Evolutionary conservation across 306 rosid species (phyloP).

Genomic region (Cucumis cinereus): DNA sequence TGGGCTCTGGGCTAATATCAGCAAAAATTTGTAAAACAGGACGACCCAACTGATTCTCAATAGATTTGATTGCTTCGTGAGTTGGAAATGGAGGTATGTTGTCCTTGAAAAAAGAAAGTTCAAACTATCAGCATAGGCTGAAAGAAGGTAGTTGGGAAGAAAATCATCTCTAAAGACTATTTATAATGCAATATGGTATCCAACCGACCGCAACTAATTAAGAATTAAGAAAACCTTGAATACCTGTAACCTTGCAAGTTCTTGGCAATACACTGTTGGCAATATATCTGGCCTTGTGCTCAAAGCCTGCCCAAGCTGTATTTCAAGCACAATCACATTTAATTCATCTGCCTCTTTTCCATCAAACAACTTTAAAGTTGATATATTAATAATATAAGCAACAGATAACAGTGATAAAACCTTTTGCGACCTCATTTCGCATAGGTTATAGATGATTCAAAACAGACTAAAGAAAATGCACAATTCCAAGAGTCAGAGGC

Average conservation of each 20-base stretch:
- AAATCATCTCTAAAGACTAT: not conserved
- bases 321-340: conserved; percentile 18
- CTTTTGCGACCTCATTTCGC: not conserved
- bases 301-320: conserved; percentile 96
- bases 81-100: conserved; percentile 95
- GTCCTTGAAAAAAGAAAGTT: conserved; percentile 32
- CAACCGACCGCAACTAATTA: not conserved
- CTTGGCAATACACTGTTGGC: conserved; percentile 74
- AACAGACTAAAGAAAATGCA: not conserved
- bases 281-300: conserved; percentile 93
- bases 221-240: conserved; percentile 2
- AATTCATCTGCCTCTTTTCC: not conserved
- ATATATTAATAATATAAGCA: not conserved
- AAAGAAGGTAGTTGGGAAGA: not conserved
- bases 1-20: conserved; percentile 63
- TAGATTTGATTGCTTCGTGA: conserved; percentile 53
- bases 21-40: conserved; percentile 56
- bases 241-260: conserved; percentile 86
- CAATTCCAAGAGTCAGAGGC: not conserved
- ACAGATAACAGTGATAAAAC: not conserved
- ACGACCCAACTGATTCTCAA: conserved; percentile 66
- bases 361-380: not conserved
- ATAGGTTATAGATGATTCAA: not conserved
- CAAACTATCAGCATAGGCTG: not conserved
- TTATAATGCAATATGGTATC: not conserved